Percentiles rank a stretch among this genome's conserved stretches.
Evolutionary conservation across 495 filamentous ascomycete species (phyloP).

Genomic region (Penicillium chermesinum): DNA sequence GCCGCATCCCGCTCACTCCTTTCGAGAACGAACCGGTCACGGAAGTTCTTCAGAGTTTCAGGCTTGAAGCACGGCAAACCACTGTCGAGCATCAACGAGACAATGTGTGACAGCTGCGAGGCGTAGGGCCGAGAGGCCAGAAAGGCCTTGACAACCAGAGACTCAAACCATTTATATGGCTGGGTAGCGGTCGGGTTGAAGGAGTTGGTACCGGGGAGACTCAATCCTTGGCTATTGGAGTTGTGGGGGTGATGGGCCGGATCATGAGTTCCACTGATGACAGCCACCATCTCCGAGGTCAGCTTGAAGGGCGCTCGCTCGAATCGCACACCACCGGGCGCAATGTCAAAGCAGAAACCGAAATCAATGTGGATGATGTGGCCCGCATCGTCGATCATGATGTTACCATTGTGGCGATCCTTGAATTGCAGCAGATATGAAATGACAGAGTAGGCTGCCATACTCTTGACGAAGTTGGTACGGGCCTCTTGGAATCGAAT

Average conservation of each 20-base stretch:
- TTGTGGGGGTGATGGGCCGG: slow-evolving; percentile 31
- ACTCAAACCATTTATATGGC: slow-evolving; percentile 92
- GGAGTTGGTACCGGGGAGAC: slow-evolving; percentile 31
- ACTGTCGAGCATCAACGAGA: slow-evolving; percentile 91
- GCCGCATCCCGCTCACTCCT: slow-evolving; percentile 92
- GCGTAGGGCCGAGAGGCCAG: slow-evolving; percentile 82
- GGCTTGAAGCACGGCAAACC: slow-evolving; percentile 98
- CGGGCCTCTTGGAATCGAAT: slow-evolving; percentile 92
- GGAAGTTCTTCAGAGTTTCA: slow-evolving; percentile 87
- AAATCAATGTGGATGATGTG: slow-evolving; percentile 99
- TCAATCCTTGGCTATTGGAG: slow-evolving; percentile 20
- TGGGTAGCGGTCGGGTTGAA: slow-evolving; percentile 64
- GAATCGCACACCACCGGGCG: slow-evolving; percentile 91
- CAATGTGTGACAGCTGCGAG: slow-evolving; percentile 81
- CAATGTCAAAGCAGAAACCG: slow-evolving; percentile 99
- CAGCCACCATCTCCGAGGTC: slow-evolving; percentile 92
- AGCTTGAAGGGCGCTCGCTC: slow-evolving; percentile 98
- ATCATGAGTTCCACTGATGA: slow-evolving; percentile 77
- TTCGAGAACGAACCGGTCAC: slow-evolving; percentile 87
- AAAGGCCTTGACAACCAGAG: slow-evolving; percentile 92
- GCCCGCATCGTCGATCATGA: slow-evolving; percentile 96
- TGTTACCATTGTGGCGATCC: slow-evolving; percentile 98
- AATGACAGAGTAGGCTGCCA: slow-evolving; percentile 99
- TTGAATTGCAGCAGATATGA: slow-evolving; percentile 98
- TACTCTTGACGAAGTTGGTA: slow-evolving; percentile 97